These are phyloP conservation scores for Candolleomyces eurysporus DNA, from an alignment of 768 basidiomycete genomes.

Conservation along the genomic window DNA sequence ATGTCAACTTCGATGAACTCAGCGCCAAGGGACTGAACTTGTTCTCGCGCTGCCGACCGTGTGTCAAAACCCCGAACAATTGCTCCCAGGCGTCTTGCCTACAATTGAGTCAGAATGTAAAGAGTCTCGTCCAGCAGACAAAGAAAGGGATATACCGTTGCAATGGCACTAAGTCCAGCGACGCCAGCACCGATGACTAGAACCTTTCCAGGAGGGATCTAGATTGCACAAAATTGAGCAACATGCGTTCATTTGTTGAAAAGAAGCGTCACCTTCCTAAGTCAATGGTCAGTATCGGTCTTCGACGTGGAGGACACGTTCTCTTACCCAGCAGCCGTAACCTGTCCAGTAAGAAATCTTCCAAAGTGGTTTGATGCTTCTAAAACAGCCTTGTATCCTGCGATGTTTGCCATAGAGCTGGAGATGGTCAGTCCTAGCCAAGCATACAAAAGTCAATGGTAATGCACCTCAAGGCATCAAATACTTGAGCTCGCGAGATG, in stretches of 20 bases:
- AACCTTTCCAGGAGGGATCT: conserved; percentile 88
- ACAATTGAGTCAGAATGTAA: not conserved
- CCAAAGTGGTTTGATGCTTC: conserved; percentile 91
- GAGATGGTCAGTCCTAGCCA: conserved; percentile 5
- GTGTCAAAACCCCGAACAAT: conserved; percentile 90
- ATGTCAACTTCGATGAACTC: conserved; percentile 85
- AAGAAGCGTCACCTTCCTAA: conserved; percentile 29
- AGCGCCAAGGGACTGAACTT: conserved; percentile 86
- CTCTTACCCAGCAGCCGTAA: conserved; percentile 83
- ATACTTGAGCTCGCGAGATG: conserved; percentile 87
- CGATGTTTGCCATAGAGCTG: conserved; percentile 92
- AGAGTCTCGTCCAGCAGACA: not conserved
- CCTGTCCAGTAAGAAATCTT: conserved; percentile 86
- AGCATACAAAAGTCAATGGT: not conserved
- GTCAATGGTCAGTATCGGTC: not conserved
- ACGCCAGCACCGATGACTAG: conserved; percentile 88
- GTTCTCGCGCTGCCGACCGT: conserved; percentile 80
- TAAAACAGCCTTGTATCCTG: conserved; percentile 90
- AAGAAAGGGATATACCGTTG: conserved; percentile 47
- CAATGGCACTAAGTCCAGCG: conserved; percentile 85
- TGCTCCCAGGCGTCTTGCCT: conserved; percentile 83
- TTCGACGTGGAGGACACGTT: not conserved
- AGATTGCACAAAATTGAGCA: conserved; percentile 5
- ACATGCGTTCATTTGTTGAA: not conserved
- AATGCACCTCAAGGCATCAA: conserved; percentile 77